Conservation (phyloP, 176 grass and related monocot species). For the Phoenix roebelenii region DNA sequence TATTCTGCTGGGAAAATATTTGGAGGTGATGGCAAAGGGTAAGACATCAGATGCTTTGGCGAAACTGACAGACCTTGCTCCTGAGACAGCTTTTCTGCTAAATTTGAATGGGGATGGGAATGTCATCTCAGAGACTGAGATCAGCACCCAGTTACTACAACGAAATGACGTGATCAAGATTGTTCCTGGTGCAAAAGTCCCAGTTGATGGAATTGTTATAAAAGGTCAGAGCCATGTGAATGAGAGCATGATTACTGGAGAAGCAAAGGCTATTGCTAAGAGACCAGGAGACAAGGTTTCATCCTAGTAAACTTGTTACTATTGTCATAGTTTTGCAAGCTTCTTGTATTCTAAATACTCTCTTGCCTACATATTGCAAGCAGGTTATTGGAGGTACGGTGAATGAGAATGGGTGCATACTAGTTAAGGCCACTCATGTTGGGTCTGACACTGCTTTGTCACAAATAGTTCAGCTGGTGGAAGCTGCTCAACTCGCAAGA, state of each 20-base stretch:
- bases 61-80: conserved; percentile 90
- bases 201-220: conserved; percentile 87
- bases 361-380: conserved; percentile 1
- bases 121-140: conserved; percentile 68
- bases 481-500: conserved; percentile 91
- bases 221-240: conserved; percentile 96
- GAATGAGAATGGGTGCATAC: conserved; percentile 89
- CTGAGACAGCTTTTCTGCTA: conserved; percentile 83
- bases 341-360: conserved; percentile 8
- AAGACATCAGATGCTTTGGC: conserved; percentile 95
- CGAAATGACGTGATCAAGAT: conserved; percentile 99
- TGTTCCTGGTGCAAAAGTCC: conserved; percentile 90
- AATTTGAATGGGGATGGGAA: conserved; percentile 63
- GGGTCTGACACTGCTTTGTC: conserved; percentile 91
- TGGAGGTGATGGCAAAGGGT: conserved; percentile 84
- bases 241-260: conserved; percentile 99
- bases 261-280: conserved; percentile 85
- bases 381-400: conserved; percentile 98
- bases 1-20: conserved; percentile 94
- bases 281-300: conserved; percentile 86
- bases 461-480: conserved; percentile 96
- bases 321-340: not conserved
- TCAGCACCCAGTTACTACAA: conserved; percentile 90
- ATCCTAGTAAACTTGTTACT: not conserved
- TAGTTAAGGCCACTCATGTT: conserved; percentile 93